Percentiles rank a stretch among this genome's conserved stretches.
These are phyloP conservation scores for Exophiala bonariae DNA, from an alignment of 2,329 filamentous ascomycete genomes.

Conservation along the genomic window DNA sequence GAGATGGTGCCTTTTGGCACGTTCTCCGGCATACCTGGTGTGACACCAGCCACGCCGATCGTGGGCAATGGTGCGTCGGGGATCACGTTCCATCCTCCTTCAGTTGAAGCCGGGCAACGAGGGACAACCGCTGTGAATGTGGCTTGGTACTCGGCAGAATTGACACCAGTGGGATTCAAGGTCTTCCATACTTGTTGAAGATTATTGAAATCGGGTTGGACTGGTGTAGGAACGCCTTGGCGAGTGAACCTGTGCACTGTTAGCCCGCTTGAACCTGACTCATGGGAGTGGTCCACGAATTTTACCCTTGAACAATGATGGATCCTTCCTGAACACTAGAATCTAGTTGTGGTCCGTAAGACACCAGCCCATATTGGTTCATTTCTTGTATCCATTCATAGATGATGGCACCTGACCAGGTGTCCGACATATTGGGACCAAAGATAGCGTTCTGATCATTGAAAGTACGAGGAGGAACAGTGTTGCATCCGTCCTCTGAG, in stretches of 20 bases:
- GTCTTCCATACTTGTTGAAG: constrained; percentile 75
- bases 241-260: constrained; percentile 57
- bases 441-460: constrained; percentile 75
- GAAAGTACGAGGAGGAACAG: constrained; percentile 43
- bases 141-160: constrained; percentile 64
- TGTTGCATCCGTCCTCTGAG: constrained; percentile 83
- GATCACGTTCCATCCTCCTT: constrained; percentile 70
- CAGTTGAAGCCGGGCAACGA: constrained; percentile 69
- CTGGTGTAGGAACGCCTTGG: constrained; percentile 70
- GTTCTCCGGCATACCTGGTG: constrained; percentile 24
- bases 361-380: constrained; percentile 80
- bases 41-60: constrained; percentile 55
- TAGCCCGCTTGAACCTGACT: constrained; percentile 5
- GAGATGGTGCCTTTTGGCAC: constrained; percentile 26
- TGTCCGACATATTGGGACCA: constrained; percentile 67
- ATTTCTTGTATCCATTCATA: constrained; percentile 89
- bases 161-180: constrained; percentile 67
- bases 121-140: constrained; percentile 62
- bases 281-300: constrained; percentile 4
- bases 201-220: constrained; percentile 75
- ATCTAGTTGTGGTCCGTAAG: constrained; percentile 65
- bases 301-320: constrained; percentile 57
- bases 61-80: constrained; percentile 69
- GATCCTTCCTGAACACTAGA: constrained; percentile 50
- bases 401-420: constrained; percentile 75